Evolutionary conservation across 176 grass and related monocot genomes (phyloP).

Genomic region (Oryza nivara): DNA sequence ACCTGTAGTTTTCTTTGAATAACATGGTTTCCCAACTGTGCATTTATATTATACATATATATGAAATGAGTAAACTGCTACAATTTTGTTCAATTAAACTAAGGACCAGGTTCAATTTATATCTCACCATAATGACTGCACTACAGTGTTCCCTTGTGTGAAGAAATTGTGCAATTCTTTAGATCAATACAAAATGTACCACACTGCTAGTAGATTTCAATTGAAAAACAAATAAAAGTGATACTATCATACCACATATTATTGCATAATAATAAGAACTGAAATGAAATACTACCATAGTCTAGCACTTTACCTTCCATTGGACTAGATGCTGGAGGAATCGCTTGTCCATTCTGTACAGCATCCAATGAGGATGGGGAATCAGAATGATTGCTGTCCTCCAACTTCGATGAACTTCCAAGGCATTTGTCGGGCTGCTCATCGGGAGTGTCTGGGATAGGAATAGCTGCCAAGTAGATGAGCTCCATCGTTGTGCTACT

Average conservation of each 20-base stretch:
- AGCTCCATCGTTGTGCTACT: slow-evolving; percentile 67
- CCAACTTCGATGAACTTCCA: slow-evolving; percentile 83
- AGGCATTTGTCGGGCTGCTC: slow-evolving; percentile 92
- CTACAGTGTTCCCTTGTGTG: background rate
- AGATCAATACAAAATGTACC: slow-evolving; percentile 19
- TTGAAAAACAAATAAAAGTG: slow-evolving; percentile 21
- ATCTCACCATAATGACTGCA: background rate
- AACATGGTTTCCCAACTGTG: slow-evolving; percentile 1
- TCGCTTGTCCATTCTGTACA: slow-evolving; percentile 68
- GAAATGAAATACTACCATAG: slow-evolving; percentile 18
- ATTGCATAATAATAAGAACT: background rate
- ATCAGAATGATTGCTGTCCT: slow-evolving; percentile 90
- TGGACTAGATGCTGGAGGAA: slow-evolving; percentile 71
- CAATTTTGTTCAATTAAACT: background rate
- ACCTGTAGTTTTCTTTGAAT: background rate
- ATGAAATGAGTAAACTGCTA: background rate
- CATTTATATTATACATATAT: background rate
- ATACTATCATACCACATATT: background rate
- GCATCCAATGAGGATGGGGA: slow-evolving; percentile 85
- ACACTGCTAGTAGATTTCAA: slow-evolving; percentile 2
- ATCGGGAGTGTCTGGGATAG: slow-evolving; percentile 73
- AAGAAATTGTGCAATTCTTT: slow-evolving; percentile 23
- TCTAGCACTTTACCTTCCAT: slow-evolving; percentile 59
- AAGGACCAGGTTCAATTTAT: background rate
- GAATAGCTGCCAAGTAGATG: slow-evolving; percentile 69